Evolutionary conservation across 495 filamentous ascomycete species (phyloP).

Genomic region (Xylaria longipes): DNA sequence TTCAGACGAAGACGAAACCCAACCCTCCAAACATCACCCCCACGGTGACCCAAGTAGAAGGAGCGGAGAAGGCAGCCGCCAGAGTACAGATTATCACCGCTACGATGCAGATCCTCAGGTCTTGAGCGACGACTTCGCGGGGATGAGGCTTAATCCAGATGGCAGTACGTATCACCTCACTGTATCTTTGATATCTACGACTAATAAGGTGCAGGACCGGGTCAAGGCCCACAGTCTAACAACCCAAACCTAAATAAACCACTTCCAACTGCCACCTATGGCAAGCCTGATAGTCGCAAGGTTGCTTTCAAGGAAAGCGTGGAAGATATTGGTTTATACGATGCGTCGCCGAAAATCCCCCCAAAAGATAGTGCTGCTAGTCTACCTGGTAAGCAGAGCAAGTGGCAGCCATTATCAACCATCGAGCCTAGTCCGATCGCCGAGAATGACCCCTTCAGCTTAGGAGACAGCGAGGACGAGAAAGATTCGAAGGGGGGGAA

Average conservation of each 20-base stretch:
- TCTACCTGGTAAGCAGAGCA: conserved; percentile 71
- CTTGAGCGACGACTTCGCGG: conserved; percentile 88
- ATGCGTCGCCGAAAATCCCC: conserved; percentile 60
- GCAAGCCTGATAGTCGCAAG: conserved; percentile 67
- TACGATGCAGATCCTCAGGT: conserved; percentile 97
- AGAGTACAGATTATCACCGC: conserved; percentile 81
- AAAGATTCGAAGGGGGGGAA: conserved; percentile 70
- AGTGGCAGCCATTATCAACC: conserved; percentile 93
- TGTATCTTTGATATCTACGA: neutral
- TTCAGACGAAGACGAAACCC: conserved; percentile 60
- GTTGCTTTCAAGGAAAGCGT: conserved; percentile 78
- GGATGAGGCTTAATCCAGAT: conserved; percentile 80
- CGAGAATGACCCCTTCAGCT: conserved; percentile 94
- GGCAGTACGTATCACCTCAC: conserved; percentile 63
- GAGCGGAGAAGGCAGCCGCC: conserved; percentile 58
- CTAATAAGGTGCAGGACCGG: conserved; percentile 32
- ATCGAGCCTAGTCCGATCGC: conserved; percentile 86
- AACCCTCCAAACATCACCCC: conserved; percentile 43
- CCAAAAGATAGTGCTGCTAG: conserved; percentile 44
- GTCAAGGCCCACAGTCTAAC: conserved; percentile 30
- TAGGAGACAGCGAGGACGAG: conserved; percentile 96
- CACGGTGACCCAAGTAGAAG: conserved; percentile 40
- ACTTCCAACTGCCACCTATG: conserved; percentile 57
- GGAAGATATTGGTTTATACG: conserved; percentile 83
- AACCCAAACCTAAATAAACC: conserved; percentile 85